Percentiles rank a stretch among this genome's conserved stretches.
Evolutionary conservation across 148 eudicot genomes (phyloP).

Genomic region (Chenopodium quinoa): DNA sequence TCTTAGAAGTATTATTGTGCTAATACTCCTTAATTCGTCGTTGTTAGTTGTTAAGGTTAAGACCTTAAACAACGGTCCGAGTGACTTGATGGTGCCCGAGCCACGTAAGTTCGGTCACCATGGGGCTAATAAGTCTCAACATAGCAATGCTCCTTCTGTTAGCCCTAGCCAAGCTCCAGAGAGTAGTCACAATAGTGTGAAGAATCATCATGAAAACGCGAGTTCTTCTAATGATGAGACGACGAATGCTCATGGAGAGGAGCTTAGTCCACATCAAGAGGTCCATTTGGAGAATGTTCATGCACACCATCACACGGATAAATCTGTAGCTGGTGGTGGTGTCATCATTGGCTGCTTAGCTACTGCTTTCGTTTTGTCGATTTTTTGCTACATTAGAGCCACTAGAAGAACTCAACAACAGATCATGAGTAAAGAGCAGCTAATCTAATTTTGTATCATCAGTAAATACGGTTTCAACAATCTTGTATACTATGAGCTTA

Average conservation of each 20-base stretch:
- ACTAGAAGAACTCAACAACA: conserved; percentile 7
- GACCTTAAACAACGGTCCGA: background rate
- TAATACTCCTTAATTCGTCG: background rate
- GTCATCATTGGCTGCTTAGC: conserved; percentile 14
- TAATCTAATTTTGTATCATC: conserved; percentile 13
- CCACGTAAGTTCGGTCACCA: conserved; percentile 10
- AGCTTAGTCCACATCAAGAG: background rate
- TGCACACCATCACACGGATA: conserved; percentile 1
- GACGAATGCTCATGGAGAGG: background rate
- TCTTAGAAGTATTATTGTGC: background rate
- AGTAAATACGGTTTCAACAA: background rate
- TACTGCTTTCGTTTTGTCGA: conserved; percentile 3
- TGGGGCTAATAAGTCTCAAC: background rate
- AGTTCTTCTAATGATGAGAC: background rate
- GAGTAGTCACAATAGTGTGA: background rate
- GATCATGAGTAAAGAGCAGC: conserved; percentile 5
- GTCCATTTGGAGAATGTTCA: background rate
- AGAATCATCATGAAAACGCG: background rate
- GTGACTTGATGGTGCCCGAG: background rate
- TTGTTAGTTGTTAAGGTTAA: background rate
- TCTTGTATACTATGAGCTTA: background rate
- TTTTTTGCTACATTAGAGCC: conserved; percentile 16
- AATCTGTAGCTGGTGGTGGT: conserved; percentile 13
- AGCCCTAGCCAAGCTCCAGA: conserved; percentile 9
- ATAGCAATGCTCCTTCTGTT: background rate